Percentiles rank a stretch among this genome's conserved stretches.
These are phyloP conservation scores for Tricholoma furcatifolium DNA, from an alignment of 768 basidiomycete genomes.

Conservation along the genomic window DNA sequence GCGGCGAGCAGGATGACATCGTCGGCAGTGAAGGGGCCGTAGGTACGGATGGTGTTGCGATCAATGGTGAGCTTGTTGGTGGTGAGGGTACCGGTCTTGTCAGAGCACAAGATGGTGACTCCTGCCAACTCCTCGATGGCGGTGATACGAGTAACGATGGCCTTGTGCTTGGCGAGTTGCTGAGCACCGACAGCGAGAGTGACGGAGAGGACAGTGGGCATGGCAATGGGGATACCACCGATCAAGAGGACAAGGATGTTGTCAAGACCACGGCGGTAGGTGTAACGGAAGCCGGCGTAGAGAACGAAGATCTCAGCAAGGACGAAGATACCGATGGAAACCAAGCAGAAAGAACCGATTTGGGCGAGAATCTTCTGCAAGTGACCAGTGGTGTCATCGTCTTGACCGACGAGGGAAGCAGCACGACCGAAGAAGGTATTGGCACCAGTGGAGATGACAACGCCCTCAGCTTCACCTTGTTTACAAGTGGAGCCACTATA, in stretches of 20 bases:
- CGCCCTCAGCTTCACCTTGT: constrained; percentile 98
- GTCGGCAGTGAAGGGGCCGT: constrained; percentile 83
- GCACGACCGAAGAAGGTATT: constrained; percentile 99
- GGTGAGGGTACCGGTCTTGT: constrained; percentile 97
- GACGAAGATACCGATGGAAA: constrained; percentile 95
- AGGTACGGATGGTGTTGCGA: constrained; percentile 86
- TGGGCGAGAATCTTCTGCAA: constrained; percentile 98
- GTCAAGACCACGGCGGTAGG: constrained; percentile 92
- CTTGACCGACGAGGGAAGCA: constrained; percentile 94
- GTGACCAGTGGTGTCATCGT: constrained; percentile 97
- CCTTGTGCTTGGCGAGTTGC: constrained; percentile 99
- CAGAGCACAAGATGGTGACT: constrained; percentile 97
- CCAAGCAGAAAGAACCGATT: constrained; percentile 96
- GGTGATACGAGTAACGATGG: constrained; percentile 99
- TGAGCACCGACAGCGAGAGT: constrained; percentile 98
- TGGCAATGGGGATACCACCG: constrained; percentile 99
- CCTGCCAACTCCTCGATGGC: constrained; percentile 98
- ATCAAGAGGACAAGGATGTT: constrained; percentile 98
- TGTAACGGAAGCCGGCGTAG: constrained; percentile 89
- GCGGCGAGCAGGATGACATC: constrained; percentile 93
- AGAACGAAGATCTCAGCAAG: constrained; percentile 91
- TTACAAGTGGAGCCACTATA: constrained; percentile 94
- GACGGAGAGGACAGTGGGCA: constrained; percentile 98
- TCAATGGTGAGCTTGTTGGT: constrained; percentile 99
- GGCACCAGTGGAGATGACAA: constrained; percentile 96